Base-by-base conservation (phyloP, 108 stramenopile species). In the Nannochloropsis gaditana region DNA sequence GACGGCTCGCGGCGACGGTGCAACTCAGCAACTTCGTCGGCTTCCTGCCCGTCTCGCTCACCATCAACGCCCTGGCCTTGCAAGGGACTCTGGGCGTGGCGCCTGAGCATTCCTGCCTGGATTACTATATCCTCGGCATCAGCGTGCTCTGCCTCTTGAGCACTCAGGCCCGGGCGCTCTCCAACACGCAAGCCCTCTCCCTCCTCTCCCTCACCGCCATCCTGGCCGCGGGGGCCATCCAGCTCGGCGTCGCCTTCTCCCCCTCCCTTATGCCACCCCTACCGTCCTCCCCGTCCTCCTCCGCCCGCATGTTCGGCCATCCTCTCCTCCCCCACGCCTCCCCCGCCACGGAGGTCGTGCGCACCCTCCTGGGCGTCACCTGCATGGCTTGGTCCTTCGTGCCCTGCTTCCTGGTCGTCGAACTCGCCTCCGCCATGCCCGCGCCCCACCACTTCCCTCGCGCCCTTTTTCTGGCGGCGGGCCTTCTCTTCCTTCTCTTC, bases 351-450 rank as follows among this genome's bases (percentile, higher is more conserved):
- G 82, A 45, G 5, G 21, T 82, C 15, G 19, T 45, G 5, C 82
- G 45, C 43, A 45, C 44, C 5, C 21, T 82, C 9, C 45, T 82
- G 21, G 82, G 82, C 9, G 19, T 82, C 9, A 82, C 82, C 5
- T 45, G 44, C 9, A 45, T 45, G 82, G 15, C 45, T 9, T 82
- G 82, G 82, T 45, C 44, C 5, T 82, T 45, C 45, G 82, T 82
- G 19, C 82, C 82, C 43, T 82, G 44, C 43, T 82, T 82, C 45
- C 45, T 82, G 3, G 82, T 82, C 21, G 82, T 82, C 44, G 82
- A 82, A 45, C 82, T 82, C 3, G 44, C 45, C 44, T 82, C 82
- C 82, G 17, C 59, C 59, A 73, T 73, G 59, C 59, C 59, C 59
- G 15, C 59, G 19, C 59, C 59, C 59, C 15, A 73, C 19, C 45